Evolutionary conservation across 2,329 filamentous ascomycete genomes (phyloP).

Genomic region (Colletotrichum spaethianum): DNA sequence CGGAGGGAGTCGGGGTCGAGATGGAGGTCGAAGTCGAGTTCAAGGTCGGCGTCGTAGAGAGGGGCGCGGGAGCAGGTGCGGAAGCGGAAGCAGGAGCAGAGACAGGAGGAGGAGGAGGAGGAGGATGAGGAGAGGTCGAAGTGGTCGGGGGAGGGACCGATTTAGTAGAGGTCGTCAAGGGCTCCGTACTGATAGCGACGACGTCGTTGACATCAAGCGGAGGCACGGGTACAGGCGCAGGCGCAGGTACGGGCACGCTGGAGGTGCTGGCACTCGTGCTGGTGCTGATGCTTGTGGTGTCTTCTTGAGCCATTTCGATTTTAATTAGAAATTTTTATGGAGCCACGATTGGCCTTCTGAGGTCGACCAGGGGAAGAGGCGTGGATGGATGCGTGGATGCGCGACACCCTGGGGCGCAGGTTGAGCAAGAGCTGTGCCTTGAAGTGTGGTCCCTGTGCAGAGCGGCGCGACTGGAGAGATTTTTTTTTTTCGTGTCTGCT

Average conservation of each 20-base stretch:
- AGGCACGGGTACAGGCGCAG: slow-evolving; percentile 27
- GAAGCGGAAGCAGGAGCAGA: slow-evolving; percentile 10
- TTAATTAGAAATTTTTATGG: slow-evolving; percentile 58
- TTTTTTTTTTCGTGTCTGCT: slow-evolving; percentile 18
- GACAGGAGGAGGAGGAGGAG: slow-evolving; percentile 12
- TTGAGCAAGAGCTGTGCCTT: slow-evolving; percentile 29
- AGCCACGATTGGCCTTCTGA: slow-evolving; percentile 52
- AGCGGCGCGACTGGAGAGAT: slow-evolving; percentile 30
- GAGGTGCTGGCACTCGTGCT: slow-evolving; percentile 35
- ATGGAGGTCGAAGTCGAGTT: slow-evolving; percentile 25
- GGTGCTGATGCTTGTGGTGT: slow-evolving; percentile 42
- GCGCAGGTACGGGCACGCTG: slow-evolving; percentile 34
- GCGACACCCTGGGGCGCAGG: slow-evolving; percentile 41
- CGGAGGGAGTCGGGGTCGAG: slow-evolving; percentile 28
- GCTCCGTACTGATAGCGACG: slow-evolving; percentile 26
- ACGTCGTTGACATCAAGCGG: slow-evolving; percentile 38
- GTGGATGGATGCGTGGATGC: slow-evolving; percentile 42
- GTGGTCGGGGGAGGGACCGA: slow-evolving; percentile 33
- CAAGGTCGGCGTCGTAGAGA: slow-evolving; percentile 29
- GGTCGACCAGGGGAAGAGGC: slow-evolving; percentile 48
- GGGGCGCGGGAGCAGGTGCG: not conserved
- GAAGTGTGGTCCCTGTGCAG: slow-evolving; percentile 33
- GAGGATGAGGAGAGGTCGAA: slow-evolving; percentile 28
- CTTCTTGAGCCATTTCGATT: slow-evolving; percentile 55
- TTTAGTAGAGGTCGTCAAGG: slow-evolving; percentile 39